Evolutionary conservation across 2,329 filamentous ascomycete species (phyloP).

Genomic region (Pestalotiopsis sp.): DNA sequence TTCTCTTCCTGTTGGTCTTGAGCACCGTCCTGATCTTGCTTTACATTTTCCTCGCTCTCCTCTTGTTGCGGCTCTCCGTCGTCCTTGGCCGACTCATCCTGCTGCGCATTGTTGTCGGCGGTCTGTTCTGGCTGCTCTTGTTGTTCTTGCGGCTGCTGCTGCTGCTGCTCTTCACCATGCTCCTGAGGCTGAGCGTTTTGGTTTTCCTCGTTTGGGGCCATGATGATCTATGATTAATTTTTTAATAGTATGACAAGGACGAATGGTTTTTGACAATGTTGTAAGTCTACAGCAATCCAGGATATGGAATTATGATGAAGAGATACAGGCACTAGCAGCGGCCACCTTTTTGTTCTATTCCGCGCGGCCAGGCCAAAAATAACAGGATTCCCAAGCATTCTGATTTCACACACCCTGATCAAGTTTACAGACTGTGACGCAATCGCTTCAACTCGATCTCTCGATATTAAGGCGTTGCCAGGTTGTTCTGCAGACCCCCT

Average conservation of each 20-base stretch:
- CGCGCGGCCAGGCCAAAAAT: not conserved
- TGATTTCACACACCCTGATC: not conserved
- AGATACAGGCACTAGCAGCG: not conserved
- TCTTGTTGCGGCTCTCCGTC: constrained; percentile 11
- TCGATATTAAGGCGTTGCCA: not conserved
- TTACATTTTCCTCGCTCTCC: constrained; percentile 18
- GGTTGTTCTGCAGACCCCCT: not conserved
- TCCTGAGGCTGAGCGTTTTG: not conserved
- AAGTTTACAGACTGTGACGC: constrained; percentile 9
- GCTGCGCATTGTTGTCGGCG: not conserved
- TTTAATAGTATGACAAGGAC: not conserved
- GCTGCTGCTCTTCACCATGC: constrained; percentile 9
- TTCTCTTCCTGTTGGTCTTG: constrained; percentile 2
- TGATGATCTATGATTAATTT: not conserved
- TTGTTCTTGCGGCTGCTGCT: not conserved
- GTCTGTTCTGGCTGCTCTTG: not conserved
- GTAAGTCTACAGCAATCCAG: not conserved
- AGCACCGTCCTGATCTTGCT: constrained; percentile 1
- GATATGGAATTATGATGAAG: not conserved
- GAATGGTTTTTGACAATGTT: not conserved
- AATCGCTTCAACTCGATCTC: not conserved
- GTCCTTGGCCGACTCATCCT: constrained; percentile 2
- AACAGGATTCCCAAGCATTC: not conserved
- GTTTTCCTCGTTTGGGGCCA: constrained; percentile 10
- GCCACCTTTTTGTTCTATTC: constrained; percentile 6